Percentiles rank a stretch among this genome's conserved stretches.
phyloP scores from a whole-genome alignment of 2,329 filamentous ascomycete genomes.

The Helotiales sp. region DNA sequence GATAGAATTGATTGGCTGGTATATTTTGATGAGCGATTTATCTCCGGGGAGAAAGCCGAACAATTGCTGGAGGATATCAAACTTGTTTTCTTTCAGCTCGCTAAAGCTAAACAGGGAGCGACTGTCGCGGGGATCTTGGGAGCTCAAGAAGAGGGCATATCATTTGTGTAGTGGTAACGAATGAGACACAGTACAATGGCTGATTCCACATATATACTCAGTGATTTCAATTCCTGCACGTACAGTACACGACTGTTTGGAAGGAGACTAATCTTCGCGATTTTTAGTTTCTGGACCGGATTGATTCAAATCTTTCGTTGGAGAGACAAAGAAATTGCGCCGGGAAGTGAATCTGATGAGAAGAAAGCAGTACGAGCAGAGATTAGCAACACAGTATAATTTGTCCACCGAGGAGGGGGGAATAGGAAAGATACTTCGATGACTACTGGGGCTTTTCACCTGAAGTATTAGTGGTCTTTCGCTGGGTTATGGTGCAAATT shows the following conservation, averaged over 20 bases:
- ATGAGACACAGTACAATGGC: background rate
- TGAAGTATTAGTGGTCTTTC: too few species aligned
- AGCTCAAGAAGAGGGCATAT: background rate
- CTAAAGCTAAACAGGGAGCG: background rate
- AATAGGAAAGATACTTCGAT: too few species aligned
- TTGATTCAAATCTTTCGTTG: conserved; percentile 42
- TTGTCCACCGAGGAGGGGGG: background rate
- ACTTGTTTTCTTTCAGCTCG: background rate
- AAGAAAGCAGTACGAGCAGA: conserved; percentile 21
- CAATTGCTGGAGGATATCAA: background rate
- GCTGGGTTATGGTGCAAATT: too few species aligned
- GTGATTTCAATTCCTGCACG: background rate
- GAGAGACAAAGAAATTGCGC: conserved; percentile 33
- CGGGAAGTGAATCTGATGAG: conserved; percentile 18
- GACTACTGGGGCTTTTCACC: too few species aligned
- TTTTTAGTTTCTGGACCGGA: conserved; percentile 31
- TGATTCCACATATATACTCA: background rate
- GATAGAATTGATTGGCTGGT: conserved; percentile 1
- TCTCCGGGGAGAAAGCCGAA: background rate
- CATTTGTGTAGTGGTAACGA: background rate
- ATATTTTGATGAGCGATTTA: conserved; percentile 4
- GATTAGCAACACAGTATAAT: background rate
- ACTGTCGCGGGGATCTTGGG: background rate
- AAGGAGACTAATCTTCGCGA: conserved; percentile 30
- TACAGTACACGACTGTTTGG: too few species aligned